These are phyloP conservation scores for Westerdykella aurantiaca DNA, from an alignment of 2,329 filamentous ascomycete genomes.

Conservation along the genomic window DNA sequence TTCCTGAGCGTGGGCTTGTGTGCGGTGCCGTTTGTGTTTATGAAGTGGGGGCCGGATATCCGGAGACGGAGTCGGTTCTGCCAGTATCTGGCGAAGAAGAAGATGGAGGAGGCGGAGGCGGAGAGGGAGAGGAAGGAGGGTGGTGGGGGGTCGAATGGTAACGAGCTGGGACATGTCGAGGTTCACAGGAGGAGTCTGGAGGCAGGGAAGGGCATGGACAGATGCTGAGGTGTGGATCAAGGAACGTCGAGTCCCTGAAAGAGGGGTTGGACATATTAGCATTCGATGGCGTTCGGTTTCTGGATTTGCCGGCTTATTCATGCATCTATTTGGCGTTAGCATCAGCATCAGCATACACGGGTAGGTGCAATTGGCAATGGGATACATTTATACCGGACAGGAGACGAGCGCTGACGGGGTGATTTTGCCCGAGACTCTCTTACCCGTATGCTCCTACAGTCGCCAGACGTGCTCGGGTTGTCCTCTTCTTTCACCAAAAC, in stretches of 20 bases:
- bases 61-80: conserved; percentile 57
- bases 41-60: conserved; percentile 50
- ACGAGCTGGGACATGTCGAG: background rate
- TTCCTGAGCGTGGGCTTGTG: conserved; percentile 47
- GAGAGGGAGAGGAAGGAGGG: conserved; percentile 13
- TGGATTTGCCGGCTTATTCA: no score
- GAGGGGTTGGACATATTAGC: background rate
- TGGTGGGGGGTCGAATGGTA: background rate
- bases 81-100: conserved; percentile 47
- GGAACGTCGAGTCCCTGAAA: background rate
- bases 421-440: no score
- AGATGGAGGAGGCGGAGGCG: conserved; percentile 25
- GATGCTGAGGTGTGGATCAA: background rate
- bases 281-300: no score
- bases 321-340: no score
- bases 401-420: no score
- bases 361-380: no score
- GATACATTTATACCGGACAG: no score
- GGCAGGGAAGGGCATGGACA: background rate
- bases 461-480: no score
- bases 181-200: background rate
- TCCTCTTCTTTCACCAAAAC: no score
- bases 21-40: conserved; percentile 55
- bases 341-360: no score
- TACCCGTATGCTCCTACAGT: no score